Evolutionary conservation across 208 protist genomes (phyloP).

Genomic region (Wallacemonas rigidus): DNA sequence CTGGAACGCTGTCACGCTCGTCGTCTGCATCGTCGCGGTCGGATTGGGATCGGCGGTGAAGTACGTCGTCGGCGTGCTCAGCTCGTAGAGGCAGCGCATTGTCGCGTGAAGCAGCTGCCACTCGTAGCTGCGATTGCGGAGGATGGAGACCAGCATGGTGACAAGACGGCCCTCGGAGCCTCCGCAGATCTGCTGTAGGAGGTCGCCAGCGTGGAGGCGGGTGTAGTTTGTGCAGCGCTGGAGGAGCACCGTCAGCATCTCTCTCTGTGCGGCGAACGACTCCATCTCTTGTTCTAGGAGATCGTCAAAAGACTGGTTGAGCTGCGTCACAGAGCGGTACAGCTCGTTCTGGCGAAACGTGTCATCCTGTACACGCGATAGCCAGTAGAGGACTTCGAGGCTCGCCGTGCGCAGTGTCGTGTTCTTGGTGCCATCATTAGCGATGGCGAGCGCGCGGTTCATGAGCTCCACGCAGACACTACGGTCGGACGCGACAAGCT

Average conservation of each 20-base stretch:
- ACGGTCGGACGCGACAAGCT: constrained; percentile 31
- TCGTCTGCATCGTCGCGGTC: constrained; percentile 39
- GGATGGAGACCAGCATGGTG: constrained; percentile 46
- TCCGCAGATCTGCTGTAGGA: constrained; percentile 72
- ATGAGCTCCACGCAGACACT: constrained; percentile 36
- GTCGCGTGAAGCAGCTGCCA: constrained; percentile 74
- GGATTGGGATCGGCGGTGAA: constrained; percentile 44
- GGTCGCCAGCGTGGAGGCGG: constrained; percentile 61
- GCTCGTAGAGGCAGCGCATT: constrained; percentile 80
- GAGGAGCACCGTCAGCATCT: constrained; percentile 81
- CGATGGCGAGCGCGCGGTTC: constrained; percentile 41
- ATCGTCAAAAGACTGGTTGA: constrained; percentile 80
- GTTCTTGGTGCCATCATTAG: constrained; percentile 71
- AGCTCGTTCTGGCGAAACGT: constrained; percentile 61
- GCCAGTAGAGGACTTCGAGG: constrained; percentile 72
- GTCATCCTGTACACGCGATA: constrained; percentile 64
- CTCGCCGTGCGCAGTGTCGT: constrained; percentile 53
- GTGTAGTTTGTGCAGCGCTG: constrained; percentile 81
- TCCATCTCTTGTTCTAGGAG: constrained; percentile 52
- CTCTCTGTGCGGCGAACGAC: constrained; percentile 37
- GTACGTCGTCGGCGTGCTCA: constrained; percentile 80
- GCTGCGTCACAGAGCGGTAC: constrained; percentile 52
- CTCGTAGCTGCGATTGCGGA: constrained; percentile 58
- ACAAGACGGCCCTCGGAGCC: constrained; percentile 56
- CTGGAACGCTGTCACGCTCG: constrained; percentile 68